phyloP scores from a whole-genome alignment of 2,329 filamentous ascomycete genomes.

The Trichophyton verrucosum region DNA sequence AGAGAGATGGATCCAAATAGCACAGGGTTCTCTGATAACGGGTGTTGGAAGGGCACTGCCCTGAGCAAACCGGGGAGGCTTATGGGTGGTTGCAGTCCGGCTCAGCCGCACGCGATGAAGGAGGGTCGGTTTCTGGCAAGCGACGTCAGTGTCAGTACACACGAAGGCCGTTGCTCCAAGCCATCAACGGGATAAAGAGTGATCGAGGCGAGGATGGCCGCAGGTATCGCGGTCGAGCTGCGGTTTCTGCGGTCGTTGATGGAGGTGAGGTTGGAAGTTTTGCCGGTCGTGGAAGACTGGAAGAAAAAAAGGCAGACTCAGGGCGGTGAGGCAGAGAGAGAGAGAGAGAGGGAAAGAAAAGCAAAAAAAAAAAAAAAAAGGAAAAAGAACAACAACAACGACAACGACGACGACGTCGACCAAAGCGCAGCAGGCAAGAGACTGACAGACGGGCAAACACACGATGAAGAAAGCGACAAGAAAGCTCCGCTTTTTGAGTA shows the following conservation, averaged over 20 bases:
- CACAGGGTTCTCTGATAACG: background rate
- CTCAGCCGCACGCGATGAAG: conserved; percentile 3
- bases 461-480: background rate
- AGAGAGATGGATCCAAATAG: background rate
- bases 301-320: background rate
- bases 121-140: background rate
- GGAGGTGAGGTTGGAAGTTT: background rate
- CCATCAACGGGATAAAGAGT: background rate
- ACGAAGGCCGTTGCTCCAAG: background rate
- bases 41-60: background rate
- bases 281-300: background rate
- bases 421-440: background rate
- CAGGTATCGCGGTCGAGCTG: background rate
- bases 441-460: background rate
- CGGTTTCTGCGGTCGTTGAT: background rate
- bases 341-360: background rate
- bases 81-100: background rate
- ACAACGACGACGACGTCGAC: background rate
- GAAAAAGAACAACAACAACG: too few species aligned
- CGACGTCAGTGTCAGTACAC: background rate
- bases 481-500: background rate
- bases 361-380: background rate
- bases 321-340: background rate
- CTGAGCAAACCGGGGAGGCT: background rate
- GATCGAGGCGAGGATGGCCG: background rate